Percentiles rank a stretch among this genome's conserved stretches.
phyloP scores from a whole-genome alignment of 768 basidiomycete species.

The Suillus occidentalis region DNA sequence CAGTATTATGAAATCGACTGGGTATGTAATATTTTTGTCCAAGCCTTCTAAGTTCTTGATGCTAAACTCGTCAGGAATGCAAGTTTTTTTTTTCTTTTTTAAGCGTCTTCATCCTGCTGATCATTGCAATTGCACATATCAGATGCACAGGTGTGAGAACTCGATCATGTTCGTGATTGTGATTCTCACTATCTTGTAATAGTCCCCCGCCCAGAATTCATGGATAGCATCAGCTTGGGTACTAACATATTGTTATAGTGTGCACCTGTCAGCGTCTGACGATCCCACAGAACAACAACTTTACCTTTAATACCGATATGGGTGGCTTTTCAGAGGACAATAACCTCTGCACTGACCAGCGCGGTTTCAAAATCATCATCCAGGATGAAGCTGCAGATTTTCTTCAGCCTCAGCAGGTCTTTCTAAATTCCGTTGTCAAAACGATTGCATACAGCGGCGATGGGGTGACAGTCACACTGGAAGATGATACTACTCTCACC shows the following conservation, averaged over 20 bases:
- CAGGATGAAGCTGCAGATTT: constrained; percentile 59
- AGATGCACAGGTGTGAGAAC: constrained; percentile 29
- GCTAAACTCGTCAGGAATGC: constrained; percentile 27
- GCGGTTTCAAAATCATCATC: constrained; percentile 59
- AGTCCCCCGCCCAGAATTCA: constrained; percentile 64
- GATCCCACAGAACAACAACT: constrained; percentile 56
- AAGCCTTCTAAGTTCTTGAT: not conserved
- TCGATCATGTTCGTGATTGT: not conserved
- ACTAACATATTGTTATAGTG: constrained; percentile 10
- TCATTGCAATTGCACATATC: not conserved
- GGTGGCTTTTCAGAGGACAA: constrained; percentile 62
- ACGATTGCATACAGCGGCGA: constrained; percentile 44
- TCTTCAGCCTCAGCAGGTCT: constrained; percentile 45
- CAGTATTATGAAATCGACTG: constrained; percentile 58
- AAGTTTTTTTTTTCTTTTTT: constrained; percentile 12
- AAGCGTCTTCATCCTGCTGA: constrained; percentile 7
- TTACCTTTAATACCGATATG: constrained; percentile 48
- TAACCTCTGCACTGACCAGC: constrained; percentile 55
- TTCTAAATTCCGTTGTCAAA: constrained; percentile 51
- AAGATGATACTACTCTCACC: constrained; percentile 41
- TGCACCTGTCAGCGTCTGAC: constrained; percentile 6
- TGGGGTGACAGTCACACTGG: constrained; percentile 48
- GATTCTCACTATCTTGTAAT: constrained; percentile 40
- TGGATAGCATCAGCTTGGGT: constrained; percentile 66
- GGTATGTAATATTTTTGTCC: constrained; percentile 15